Conservation (phyloP, 2,329 filamentous ascomycete genomes). For the Apiospora arundinis region DNA sequence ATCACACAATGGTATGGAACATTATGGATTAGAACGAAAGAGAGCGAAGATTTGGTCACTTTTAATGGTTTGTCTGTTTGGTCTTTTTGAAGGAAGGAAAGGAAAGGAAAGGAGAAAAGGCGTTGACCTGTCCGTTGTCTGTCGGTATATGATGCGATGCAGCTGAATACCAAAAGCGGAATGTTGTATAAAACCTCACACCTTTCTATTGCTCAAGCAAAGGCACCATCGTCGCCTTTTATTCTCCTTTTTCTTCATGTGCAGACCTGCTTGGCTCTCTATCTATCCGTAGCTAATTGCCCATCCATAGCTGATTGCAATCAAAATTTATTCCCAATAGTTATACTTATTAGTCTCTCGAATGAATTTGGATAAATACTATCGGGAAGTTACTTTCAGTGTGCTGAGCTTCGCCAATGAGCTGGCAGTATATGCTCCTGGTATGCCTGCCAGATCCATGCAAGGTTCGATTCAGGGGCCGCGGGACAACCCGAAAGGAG, state of each 20-base stretch:
- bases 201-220: background rate
- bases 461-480: too few species aligned
- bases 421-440: too few species aligned
- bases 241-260: background rate
- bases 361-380: too few species aligned
- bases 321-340: background rate
- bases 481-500: too few species aligned
- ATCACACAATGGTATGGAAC: background rate
- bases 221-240: background rate
- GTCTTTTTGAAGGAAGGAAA: background rate
- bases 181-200: constrained; percentile 2
- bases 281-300: too few species aligned
- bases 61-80: background rate
- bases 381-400: too few species aligned
- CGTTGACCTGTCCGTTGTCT: background rate
- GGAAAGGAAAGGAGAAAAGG: background rate
- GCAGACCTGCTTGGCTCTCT: background rate
- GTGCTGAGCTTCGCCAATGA: too few species aligned
- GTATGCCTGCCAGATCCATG: too few species aligned
- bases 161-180: constrained; percentile 6
- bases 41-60: background rate
- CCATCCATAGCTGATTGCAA: background rate
- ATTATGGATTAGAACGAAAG: background rate
- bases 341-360: background rate
- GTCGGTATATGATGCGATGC: constrained; percentile 10